phyloP scores from a whole-genome alignment of 2,329 filamentous ascomycete species.

The Monascus ruber region DNA sequence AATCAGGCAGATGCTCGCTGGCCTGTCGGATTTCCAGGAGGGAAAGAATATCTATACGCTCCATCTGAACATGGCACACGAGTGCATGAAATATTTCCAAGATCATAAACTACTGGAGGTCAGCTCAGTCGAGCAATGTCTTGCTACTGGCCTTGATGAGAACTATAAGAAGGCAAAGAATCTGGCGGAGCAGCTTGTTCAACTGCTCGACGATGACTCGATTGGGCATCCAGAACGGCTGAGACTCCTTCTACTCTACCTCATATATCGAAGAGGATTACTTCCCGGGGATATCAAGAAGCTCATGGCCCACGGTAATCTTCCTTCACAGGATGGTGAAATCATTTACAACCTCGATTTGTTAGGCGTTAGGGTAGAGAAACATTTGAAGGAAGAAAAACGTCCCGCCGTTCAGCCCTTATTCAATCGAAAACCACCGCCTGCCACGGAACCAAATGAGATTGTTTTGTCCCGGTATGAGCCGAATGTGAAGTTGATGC shows the following conservation, averaged over 20 bases:
- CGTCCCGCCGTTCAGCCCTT: slow-evolving; percentile 50
- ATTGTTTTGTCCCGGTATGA: slow-evolving; percentile 81
- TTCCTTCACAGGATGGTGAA: slow-evolving; percentile 63
- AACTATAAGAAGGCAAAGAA: slow-evolving; percentile 87
- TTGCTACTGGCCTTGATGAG: slow-evolving; percentile 87
- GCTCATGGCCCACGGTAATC: slow-evolving; percentile 67
- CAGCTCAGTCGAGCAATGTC: slow-evolving; percentile 75
- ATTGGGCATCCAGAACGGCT: slow-evolving; percentile 64
- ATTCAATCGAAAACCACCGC: slow-evolving; percentile 55
- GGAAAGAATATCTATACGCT: slow-evolving; percentile 92
- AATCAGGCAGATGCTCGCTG: slow-evolving; percentile 95
- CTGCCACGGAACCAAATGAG: slow-evolving; percentile 54
- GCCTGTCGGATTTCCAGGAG: slow-evolving; percentile 85
- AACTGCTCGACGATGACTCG: slow-evolving; percentile 74
- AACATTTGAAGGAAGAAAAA: slow-evolving; percentile 66
- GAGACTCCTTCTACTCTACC: slow-evolving; percentile 73
- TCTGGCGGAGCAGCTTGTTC: slow-evolving; percentile 70
- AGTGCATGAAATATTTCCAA: slow-evolving; percentile 91
- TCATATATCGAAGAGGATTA: slow-evolving; percentile 76
- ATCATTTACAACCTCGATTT: slow-evolving; percentile 65
- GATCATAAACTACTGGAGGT: slow-evolving; percentile 74
- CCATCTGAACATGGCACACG: slow-evolving; percentile 91
- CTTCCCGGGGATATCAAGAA: slow-evolving; percentile 74
- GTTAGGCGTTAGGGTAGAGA: slow-evolving; percentile 63
- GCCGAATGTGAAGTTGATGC: slow-evolving; percentile 66